Conservation (phyloP, 352 stramenopile species). For the Blastocystis hominis region DNA sequence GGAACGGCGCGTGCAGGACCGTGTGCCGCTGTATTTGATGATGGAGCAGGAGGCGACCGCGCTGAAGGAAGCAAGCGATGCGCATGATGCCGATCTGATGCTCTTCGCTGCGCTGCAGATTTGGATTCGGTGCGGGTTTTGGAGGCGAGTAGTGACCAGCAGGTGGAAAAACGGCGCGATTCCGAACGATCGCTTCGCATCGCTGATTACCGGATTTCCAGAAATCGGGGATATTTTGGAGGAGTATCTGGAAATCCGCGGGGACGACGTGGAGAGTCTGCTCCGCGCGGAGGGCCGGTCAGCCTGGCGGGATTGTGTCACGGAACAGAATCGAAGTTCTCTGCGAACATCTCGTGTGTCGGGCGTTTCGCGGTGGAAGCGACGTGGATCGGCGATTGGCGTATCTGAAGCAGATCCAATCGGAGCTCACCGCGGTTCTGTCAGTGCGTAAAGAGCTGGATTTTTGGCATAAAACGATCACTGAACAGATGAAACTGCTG, state of each 20-base stretch:
- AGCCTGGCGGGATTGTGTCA: neutral
- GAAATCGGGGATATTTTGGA: neutral
- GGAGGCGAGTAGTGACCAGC: neutral
- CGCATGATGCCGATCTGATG: neutral
- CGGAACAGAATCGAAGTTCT: neutral
- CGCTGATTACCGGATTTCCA: neutral
- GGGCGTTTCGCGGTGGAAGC: neutral
- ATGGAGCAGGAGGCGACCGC: neutral
- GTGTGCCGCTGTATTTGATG: neutral
- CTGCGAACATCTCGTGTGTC: neutral
- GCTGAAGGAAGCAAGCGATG: neutral
- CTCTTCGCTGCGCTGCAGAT: neutral
- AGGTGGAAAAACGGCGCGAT: neutral
- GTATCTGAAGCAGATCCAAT: neutral
- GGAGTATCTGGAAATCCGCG: neutral
- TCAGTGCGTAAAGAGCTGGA: conserved; percentile 15
- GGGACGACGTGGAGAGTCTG: neutral
- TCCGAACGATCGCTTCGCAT: neutral
- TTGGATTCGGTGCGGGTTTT: neutral
- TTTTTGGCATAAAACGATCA: neutral
- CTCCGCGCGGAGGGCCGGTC: neutral
- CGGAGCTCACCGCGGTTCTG: neutral
- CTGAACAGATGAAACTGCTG: conserved; percentile 12
- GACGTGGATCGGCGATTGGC: neutral
- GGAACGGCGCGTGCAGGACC: neutral